Evolutionary conservation across 2,329 filamentous ascomycete genomes (phyloP), one percentile per base, ranked within the genome.

Genomic region (Botrytis sinoallii): DNA sequence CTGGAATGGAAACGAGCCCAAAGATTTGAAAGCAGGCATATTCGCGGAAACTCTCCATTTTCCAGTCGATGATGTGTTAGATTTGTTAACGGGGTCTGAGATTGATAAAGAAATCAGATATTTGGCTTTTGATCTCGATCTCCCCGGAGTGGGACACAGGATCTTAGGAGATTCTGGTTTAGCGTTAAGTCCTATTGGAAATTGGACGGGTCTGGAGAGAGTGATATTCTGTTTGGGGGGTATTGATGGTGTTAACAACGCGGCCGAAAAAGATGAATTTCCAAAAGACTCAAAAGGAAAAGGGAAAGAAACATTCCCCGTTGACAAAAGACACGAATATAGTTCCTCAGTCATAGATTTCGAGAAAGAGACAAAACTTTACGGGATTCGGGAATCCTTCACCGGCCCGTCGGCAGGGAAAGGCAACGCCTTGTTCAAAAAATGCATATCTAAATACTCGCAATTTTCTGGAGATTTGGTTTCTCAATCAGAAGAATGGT

Each of bases 111-210:
- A 6, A 22, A 10, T 60, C 18, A 25, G 18, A 14, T 60, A 60
- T 14, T 38, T 60, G 32, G 57, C 57, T 22, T 60, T 60, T 38
- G 22, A 35, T 60, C 32, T 60, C 10, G 20, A 25, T 32, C 18
- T 60, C 18, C 20, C 57, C 5, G 57, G 32, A 12, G 0, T 38
- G 4, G 32, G 20, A 25, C 32, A 60, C 9, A 9, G 32, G 9
- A 14, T 38, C 2, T 22, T 60, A 9, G 57, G 32, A 9, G 0
- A 0, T 38, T 0, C 6, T 4, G 57, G 32, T 1, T 12, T 60
- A 25, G 0, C 0, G 4, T 10, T 38, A 9, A 5, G 32, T 4
- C 16, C 10, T 25, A 2, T 2, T 35, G 10, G 20, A 3, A 5
- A 25, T 4, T 60, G 32, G 10, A 14, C 16, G 6, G 0, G 55